Percentiles rank a stretch among this genome's conserved stretches.
Conservation (phyloP, 805 yeast species). For the Saturnispora sekii region DNA sequence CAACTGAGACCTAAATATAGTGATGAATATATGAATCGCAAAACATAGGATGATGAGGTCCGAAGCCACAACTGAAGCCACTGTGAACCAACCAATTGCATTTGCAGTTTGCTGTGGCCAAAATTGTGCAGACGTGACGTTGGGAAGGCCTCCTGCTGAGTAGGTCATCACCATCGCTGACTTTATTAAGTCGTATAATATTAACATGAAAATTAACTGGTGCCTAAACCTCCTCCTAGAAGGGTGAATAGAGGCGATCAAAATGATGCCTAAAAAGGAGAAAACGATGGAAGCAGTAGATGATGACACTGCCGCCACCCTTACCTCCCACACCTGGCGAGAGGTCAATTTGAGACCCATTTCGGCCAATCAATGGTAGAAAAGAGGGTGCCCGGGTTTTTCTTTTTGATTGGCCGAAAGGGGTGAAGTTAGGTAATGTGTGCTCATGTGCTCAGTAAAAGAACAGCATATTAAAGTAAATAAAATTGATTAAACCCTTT, state of each 20-base stretch:
- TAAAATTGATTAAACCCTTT: slow-evolving; percentile 4
- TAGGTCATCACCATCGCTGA: slow-evolving; percentile 59
- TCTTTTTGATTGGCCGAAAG: neutral
- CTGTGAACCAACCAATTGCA: slow-evolving; percentile 73
- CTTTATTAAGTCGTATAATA: slow-evolving; percentile 68
- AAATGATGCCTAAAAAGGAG: slow-evolving; percentile 54
- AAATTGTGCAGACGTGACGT: slow-evolving; percentile 6
- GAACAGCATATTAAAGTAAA: neutral
- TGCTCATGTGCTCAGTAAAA: neutral
- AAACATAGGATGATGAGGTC: slow-evolving; percentile 75
- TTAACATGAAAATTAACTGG: slow-evolving; percentile 54
- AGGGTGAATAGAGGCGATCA: slow-evolving; percentile 54
- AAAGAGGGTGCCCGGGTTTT: neutral
- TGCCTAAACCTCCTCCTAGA: slow-evolving; percentile 56
- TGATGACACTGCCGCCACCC: slow-evolving; percentile 39
- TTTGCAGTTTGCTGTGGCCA: slow-evolving; percentile 36
- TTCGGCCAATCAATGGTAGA: neutral
- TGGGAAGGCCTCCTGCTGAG: slow-evolving; percentile 30
- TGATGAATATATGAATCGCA: slow-evolving; percentile 71
- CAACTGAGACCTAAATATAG: slow-evolving; percentile 55
- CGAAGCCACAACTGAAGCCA: slow-evolving; percentile 73
- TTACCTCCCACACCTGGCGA: slow-evolving; percentile 6
- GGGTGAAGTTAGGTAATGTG: neutral
- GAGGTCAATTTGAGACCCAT: neutral
- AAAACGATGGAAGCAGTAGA: slow-evolving; percentile 39